Conservation (phyloP, 768 basidiomycete species). For the Tulasnella sp. region DNA sequence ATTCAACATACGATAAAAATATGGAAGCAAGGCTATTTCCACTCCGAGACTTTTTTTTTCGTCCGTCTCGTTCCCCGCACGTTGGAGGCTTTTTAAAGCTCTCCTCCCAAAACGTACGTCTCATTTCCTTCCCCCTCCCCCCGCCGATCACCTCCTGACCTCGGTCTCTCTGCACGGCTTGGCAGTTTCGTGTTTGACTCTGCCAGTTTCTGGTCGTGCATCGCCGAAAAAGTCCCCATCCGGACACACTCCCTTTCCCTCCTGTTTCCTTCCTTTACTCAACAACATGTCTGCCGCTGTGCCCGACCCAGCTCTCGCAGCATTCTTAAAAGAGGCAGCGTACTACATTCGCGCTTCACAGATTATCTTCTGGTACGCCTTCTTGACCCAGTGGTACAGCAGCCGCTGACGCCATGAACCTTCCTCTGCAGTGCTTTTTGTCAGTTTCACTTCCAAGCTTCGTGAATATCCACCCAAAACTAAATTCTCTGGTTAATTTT, state of each 20-base stretch:
- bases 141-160: neutral
- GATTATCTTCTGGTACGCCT: constrained; percentile 1
- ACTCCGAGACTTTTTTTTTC: neutral
- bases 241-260: neutral
- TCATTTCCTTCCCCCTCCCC: neutral
- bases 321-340: constrained; percentile 1
- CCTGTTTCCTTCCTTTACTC: neutral
- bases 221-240: neutral
- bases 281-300: neutral
- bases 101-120: neutral
- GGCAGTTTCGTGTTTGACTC: neutral
- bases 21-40: neutral
- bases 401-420: neutral
- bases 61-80: neutral
- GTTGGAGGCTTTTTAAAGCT: neutral
- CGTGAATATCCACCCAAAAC: neutral
- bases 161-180: neutral
- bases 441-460: neutral
- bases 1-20: neutral
- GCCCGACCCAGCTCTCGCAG: neutral
- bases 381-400: neutral
- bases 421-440: neutral
- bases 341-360: neutral
- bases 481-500: neutral
- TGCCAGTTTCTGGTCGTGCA: too few species aligned